Evolutionary conservation across 1,284 basidiomycete species (phyloP).

Genomic region (Irpex rosettiformis): DNA sequence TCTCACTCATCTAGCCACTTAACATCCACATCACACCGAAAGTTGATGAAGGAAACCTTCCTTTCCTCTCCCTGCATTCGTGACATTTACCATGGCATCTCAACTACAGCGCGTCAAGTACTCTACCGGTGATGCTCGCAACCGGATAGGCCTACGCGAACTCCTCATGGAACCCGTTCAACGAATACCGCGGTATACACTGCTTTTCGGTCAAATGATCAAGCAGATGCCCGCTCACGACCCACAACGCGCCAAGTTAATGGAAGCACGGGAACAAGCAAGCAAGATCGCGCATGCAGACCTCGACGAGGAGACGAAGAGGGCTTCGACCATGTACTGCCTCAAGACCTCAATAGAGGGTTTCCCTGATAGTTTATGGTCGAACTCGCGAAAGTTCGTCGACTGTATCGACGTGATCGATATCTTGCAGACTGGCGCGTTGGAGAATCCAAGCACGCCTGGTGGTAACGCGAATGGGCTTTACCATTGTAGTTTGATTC

Average conservation of each 20-base stretch:
- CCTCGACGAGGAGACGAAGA: slow-evolving; percentile 86
- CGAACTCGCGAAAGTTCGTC: slow-evolving; percentile 83
- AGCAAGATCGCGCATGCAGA: slow-evolving; percentile 92
- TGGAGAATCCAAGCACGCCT: slow-evolving; percentile 3
- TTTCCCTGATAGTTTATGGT: slow-evolving; percentile 87
- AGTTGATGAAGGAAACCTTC: not conserved
- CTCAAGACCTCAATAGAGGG: slow-evolving; percentile 84
- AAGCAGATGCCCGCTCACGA: slow-evolving; percentile 81
- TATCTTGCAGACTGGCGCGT: slow-evolving; percentile 33
- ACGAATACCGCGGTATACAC: slow-evolving; percentile 92
- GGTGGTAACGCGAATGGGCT: slow-evolving; percentile 22
- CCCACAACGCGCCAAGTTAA: slow-evolving; percentile 74
- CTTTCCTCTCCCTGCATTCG: slow-evolving; percentile 13
- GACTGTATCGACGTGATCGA: slow-evolving; percentile 96
- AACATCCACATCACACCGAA: not conserved
- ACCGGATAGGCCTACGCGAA: slow-evolving; percentile 88
- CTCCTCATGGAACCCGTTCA: slow-evolving; percentile 99
- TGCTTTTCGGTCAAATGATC: slow-evolving; percentile 89
- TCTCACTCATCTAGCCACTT: not conserved
- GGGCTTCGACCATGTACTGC: slow-evolving; percentile 87
- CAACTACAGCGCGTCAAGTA: slow-evolving; percentile 79
- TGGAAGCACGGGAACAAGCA: slow-evolving; percentile 86
- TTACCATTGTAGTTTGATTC: slow-evolving; percentile 86
- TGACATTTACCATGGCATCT: slow-evolving; percentile 7
- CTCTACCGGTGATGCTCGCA: slow-evolving; percentile 70